A percentile compares a stretch with the other conserved stretches of the same genome.
phyloP scores from a whole-genome alignment of 1,139 yeast species.

The Scheffersomyces parashehatae region DNA sequence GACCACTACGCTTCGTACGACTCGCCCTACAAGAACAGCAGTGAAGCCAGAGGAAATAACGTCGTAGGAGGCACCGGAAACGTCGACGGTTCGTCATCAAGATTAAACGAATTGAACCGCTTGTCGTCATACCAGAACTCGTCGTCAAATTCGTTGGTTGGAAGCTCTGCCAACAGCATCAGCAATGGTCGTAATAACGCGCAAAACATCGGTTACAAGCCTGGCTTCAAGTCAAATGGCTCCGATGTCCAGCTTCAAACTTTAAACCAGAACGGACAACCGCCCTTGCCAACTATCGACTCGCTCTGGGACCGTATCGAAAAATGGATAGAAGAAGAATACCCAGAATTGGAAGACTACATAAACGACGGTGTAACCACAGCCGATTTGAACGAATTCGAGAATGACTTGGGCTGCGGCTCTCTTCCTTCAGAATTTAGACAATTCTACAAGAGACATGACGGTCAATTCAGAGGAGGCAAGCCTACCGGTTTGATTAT shows the following conservation, averaged over 20 bases:
- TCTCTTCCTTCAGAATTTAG: conserved; percentile 73
- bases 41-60: conserved; percentile 18
- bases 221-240: conserved; percentile 37
- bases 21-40: conserved; percentile 41
- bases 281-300: conserved; percentile 71
- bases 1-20: conserved; percentile 66
- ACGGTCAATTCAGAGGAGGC: conserved; percentile 80
- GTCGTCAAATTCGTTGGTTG: conserved; percentile 30
- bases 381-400: conserved; percentile 76
- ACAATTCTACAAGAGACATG: conserved; percentile 73
- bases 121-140: conserved; percentile 43
- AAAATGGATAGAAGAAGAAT: conserved; percentile 71
- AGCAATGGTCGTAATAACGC: conserved; percentile 7
- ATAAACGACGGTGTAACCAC: conserved; percentile 69
- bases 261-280: conserved; percentile 52
- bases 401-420: conserved; percentile 64
- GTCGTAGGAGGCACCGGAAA: conserved; percentile 19
- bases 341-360: conserved; percentile 77
- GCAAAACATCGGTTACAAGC: conserved; percentile 32
- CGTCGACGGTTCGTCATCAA: conserved; percentile 27
- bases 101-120: conserved; percentile 45
- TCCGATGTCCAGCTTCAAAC: conserved; percentile 43
- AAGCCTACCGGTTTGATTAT: conserved; percentile 72
- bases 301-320: conserved; percentile 77
- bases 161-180: conserved; percentile 16